Percentiles rank a stretch among this genome's conserved stretches.
phyloP scores from a whole-genome alignment of 139 green algal species.

The Chlorella vulgaris region DNA sequence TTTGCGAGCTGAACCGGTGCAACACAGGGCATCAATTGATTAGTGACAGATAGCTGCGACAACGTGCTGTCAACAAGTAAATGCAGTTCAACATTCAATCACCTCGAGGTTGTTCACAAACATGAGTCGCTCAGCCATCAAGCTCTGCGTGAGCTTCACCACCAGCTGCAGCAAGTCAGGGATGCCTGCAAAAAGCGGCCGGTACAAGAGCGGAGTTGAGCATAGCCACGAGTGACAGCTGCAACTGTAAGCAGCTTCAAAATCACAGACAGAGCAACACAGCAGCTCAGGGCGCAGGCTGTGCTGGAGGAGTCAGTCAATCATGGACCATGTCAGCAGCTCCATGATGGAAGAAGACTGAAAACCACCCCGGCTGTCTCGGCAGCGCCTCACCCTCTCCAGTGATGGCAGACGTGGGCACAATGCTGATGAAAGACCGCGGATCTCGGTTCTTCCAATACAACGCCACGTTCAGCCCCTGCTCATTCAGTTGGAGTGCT shows the following conservation, averaged over 20 bases:
- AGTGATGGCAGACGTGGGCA: constrained; percentile 95
- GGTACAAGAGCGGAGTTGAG: background rate
- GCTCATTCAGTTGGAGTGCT: constrained; percentile 62
- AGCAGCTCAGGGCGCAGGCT: no score
- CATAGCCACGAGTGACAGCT: background rate
- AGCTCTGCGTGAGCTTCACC: constrained; percentile 93
- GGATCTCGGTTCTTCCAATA: constrained; percentile 98
- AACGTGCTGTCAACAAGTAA: background rate
- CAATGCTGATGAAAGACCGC: constrained; percentile 89
- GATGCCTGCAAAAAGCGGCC: constrained; percentile 57
- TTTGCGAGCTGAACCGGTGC: no score
- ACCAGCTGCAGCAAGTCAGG: constrained; percentile 92
- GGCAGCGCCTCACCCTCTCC: constrained; percentile 71
- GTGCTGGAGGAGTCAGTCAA: no score
- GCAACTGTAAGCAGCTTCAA: no score
- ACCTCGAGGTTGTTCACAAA: constrained; percentile 85
- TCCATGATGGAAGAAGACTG: no score
- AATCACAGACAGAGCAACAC: no score
- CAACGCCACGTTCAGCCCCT: constrained; percentile 95
- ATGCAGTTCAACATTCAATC: background rate
- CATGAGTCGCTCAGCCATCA: constrained; percentile 94
- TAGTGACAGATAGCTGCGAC: no score
- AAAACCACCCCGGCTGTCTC: no score
- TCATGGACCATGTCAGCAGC: no score
- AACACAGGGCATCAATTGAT: no score